Conservation (phyloP, 257 asterid species). For the Hygrophila difformis region DNA sequence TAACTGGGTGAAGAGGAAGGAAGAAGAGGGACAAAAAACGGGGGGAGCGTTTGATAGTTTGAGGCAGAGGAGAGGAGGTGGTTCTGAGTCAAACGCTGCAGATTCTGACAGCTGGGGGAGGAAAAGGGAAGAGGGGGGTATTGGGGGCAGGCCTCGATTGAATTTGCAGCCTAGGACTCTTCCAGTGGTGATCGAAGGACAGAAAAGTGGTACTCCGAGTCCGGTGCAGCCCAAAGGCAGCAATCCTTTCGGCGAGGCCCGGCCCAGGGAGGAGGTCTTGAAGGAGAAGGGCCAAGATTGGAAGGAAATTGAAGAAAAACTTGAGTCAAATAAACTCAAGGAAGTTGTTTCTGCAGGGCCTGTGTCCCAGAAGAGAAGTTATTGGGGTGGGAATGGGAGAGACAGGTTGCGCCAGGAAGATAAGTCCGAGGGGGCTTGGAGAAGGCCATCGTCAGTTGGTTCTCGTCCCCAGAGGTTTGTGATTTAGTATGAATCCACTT, state of each 20-base stretch:
- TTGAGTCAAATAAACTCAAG: slow-evolving; percentile 49
- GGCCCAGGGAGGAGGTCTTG: slow-evolving; percentile 98
- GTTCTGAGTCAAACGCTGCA: slow-evolving; percentile 29
- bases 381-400: slow-evolving; percentile 60
- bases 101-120: slow-evolving; percentile 66
- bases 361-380: slow-evolving; percentile 36
- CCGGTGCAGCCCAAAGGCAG: slow-evolving; percentile 50
- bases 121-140: slow-evolving; percentile 48
- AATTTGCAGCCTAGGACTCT: slow-evolving; percentile 52
- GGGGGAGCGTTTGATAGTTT: slow-evolving; percentile 79
- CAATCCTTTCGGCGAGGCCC: slow-evolving; percentile 83
- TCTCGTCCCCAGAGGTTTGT: slow-evolving; percentile 61
- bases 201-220: slow-evolving; percentile 18
- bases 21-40: slow-evolving; percentile 46
- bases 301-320: slow-evolving; percentile 82
- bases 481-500: too few relatives aligned
- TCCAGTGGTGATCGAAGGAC: slow-evolving; percentile 39
- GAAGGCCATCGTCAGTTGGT: slow-evolving; percentile 49
- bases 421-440: slow-evolving; percentile 62
- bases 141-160: slow-evolving; percentile 61
- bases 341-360: slow-evolving; percentile 28
- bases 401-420: slow-evolving; percentile 35
- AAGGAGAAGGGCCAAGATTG: slow-evolving; percentile 91
- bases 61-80: slow-evolving; percentile 61
- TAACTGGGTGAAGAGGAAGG: slow-evolving; percentile 66